Evolutionary conservation across 164 flowering plant genomes (phyloP).

Genomic region (Nymphaea colorata): DNA sequence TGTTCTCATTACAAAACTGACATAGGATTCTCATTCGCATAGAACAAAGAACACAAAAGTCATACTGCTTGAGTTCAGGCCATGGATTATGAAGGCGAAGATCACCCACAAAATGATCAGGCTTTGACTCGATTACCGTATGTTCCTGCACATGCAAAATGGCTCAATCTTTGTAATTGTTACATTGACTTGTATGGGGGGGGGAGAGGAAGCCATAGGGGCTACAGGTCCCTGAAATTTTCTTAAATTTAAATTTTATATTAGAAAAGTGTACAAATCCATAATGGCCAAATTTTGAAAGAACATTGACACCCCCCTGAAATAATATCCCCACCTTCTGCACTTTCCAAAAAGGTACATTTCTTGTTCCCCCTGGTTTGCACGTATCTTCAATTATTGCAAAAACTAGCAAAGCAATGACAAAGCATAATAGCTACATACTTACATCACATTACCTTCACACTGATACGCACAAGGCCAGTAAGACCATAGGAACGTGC

Average conservation of each 20-base stretch:
- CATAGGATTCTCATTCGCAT: too few relatives aligned
- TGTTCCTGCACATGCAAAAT: slow-evolving; percentile 54
- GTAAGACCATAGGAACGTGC: slow-evolving; percentile 98
- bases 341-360: background rate
- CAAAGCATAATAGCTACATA: slow-evolving; percentile 2
- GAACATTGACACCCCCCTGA: too few relatives aligned
- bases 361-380: background rate
- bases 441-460: slow-evolving; percentile 57
- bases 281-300: too few relatives aligned
- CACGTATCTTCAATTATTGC: too few relatives aligned
- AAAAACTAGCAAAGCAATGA: too few relatives aligned
- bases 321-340: background rate
- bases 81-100: slow-evolving; percentile 92
- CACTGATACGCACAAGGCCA: slow-evolving; percentile 84
- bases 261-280: too few relatives aligned
- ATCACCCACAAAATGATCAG: slow-evolving; percentile 93
- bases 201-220: too few relatives aligned
- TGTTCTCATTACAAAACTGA: too few relatives aligned
- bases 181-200: too few relatives aligned
- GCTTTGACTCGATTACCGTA: slow-evolving; percentile 87
- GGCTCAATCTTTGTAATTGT: too few relatives aligned
- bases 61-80: slow-evolving; percentile 81
- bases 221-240: too few relatives aligned
- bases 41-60: background rate
- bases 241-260: too few relatives aligned